These are phyloP conservation scores for Rhodotorula babjevae DNA, from an alignment of 768 basidiomycete genomes.

Conservation along the genomic window DNA sequence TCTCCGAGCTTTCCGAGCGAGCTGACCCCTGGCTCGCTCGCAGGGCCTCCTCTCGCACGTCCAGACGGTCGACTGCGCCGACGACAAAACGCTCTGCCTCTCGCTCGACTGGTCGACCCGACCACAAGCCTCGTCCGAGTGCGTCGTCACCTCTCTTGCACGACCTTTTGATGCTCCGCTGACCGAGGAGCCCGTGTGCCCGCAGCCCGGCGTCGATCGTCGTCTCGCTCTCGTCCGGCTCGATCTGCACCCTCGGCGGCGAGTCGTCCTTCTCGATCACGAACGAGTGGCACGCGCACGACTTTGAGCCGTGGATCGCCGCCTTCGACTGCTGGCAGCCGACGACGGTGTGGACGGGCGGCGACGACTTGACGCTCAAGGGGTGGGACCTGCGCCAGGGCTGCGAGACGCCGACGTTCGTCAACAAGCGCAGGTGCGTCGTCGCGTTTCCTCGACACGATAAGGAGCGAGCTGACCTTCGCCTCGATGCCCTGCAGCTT, in stretches of 20 bases:
- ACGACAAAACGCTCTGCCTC: constrained; percentile 66
- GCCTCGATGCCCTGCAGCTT: too few species aligned
- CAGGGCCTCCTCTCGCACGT: constrained; percentile 31
- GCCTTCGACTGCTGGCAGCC: constrained; percentile 82
- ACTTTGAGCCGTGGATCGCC: constrained; percentile 89
- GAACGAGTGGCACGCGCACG: constrained; percentile 77
- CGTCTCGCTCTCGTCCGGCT: constrained; percentile 76
- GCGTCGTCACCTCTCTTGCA: background rate
- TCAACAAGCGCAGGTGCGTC: constrained; percentile 62
- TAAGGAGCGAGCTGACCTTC: too few species aligned
- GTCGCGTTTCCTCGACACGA: too few species aligned
- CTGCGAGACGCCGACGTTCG: constrained; percentile 58
- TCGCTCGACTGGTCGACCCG: constrained; percentile 91
- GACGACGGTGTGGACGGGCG: constrained; percentile 75
- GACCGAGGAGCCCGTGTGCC: too few species aligned
- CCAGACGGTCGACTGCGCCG: constrained; percentile 46
- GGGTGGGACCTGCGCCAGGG: constrained; percentile 79
- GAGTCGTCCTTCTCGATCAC: constrained; percentile 53
- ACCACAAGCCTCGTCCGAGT: constrained; percentile 43
- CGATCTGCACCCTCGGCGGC: constrained; percentile 51
- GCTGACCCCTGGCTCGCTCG: too few species aligned
- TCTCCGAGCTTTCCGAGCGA: too few species aligned
- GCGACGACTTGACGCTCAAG: constrained; percentile 85
- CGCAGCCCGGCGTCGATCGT: constrained; percentile 52
- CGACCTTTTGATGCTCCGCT: background rate